phyloP scores from a whole-genome alignment of 2,329 filamentous ascomycete species.

The Penicillium nordicum region DNA sequence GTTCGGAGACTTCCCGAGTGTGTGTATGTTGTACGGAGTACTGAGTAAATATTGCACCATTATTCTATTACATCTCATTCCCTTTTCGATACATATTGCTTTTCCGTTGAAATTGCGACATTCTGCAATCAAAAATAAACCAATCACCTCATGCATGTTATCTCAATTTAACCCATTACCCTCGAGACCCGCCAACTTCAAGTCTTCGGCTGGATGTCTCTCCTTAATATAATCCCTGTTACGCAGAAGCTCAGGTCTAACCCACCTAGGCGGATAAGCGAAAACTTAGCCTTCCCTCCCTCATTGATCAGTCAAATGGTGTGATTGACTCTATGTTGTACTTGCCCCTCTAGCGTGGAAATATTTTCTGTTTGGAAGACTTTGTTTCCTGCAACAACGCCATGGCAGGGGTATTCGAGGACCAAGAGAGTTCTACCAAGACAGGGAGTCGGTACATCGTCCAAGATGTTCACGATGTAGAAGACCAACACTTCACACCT shows the following conservation, averaged over 20 bases:
- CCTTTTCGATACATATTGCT: neutral
- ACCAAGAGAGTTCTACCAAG: conserved; percentile 7
- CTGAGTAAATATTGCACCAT: neutral
- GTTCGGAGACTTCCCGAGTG: neutral
- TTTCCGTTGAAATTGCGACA: neutral
- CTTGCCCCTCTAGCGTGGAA: conserved; percentile 2
- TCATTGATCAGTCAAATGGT: conserved; percentile 22
- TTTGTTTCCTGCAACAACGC: neutral
- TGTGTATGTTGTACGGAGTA: neutral
- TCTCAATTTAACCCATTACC: neutral
- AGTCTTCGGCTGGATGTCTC: neutral
- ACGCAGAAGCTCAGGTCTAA: neutral
- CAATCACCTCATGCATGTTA: conserved; percentile 1
- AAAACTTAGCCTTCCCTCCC: conserved; percentile 10
- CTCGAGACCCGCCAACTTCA: neutral
- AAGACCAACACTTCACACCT: conserved; percentile 9
- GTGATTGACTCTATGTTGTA: conserved; percentile 11
- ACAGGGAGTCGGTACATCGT: conserved; percentile 13
- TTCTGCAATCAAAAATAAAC: neutral
- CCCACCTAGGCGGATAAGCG: conserved; percentile 4
- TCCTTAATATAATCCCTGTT: neutral
- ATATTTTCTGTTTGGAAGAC: neutral
- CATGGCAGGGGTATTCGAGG: conserved; percentile 15
- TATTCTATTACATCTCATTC: neutral
- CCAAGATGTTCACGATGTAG: conserved; percentile 19